Conservation (phyloP, 2,329 filamentous ascomycete genomes). For the Sporothrix euskadiensis region DNA sequence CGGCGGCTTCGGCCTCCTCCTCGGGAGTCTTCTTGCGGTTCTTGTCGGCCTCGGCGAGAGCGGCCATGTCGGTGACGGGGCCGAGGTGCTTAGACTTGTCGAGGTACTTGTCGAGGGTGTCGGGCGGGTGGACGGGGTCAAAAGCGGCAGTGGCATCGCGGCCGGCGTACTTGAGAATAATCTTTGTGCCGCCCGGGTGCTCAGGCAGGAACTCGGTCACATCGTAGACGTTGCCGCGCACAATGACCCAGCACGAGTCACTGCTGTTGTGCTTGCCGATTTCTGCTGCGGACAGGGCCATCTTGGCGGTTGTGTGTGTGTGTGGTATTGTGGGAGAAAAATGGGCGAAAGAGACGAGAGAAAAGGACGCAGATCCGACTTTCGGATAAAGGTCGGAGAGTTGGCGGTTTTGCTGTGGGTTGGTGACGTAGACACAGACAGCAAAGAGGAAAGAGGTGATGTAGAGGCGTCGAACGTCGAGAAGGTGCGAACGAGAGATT, state of each 20-base stretch:
- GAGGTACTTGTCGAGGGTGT: conserved; percentile 84
- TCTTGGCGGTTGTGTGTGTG: conserved; percentile 21
- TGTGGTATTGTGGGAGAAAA: neutral
- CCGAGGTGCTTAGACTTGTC: conserved; percentile 84
- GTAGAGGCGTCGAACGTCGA: neutral
- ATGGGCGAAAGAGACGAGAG: neutral
- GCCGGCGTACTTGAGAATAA: conserved; percentile 95
- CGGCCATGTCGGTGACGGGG: conserved; percentile 83
- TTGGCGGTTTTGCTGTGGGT: neutral
- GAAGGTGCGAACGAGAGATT: neutral
- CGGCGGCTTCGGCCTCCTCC: conserved; percentile 64
- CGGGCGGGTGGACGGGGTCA: conserved; percentile 83
- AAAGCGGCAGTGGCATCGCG: conserved; percentile 93
- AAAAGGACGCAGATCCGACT: neutral
- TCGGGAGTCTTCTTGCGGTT: conserved; percentile 39
- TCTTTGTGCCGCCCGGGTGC: conserved; percentile 85
- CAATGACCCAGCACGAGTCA: conserved; percentile 44
- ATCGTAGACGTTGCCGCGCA: conserved; percentile 38
- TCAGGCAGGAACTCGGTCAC: conserved; percentile 55
- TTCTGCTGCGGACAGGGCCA: conserved; percentile 38
- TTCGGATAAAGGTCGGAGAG: neutral
- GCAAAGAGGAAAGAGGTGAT: neutral
- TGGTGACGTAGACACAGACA: neutral
- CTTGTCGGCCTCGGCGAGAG: conserved; percentile 63
- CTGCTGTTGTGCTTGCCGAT: conserved; percentile 40